phyloP scores from a whole-genome alignment of 1,139 yeast species.

The Candida freyschussii region DNA sequence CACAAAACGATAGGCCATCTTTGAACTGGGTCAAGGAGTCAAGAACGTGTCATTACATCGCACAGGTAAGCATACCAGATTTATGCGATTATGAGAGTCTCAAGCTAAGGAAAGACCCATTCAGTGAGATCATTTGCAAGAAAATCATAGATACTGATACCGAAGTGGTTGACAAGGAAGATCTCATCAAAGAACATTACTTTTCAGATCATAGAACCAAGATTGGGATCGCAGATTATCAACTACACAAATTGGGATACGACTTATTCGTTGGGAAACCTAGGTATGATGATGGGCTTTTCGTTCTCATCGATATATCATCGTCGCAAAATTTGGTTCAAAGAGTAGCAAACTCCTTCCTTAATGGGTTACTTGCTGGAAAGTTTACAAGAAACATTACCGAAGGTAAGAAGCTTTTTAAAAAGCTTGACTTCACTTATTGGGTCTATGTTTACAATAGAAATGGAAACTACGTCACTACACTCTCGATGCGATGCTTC shows the following conservation, averaged over 20 bases:
- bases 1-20: slow-evolving; percentile 28
- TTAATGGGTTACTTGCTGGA: no score
- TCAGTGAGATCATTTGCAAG: slow-evolving; percentile 41
- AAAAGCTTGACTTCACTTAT: neutral
- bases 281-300: neutral
- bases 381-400: no score
- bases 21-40: slow-evolving; percentile 54
- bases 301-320: slow-evolving; percentile 1
- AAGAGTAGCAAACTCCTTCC: no score
- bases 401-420: no score
- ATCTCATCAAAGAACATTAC: neutral
- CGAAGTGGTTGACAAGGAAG: neutral
- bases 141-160: slow-evolving; percentile 22
- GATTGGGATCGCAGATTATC: slow-evolving; percentile 4
- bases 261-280: slow-evolving; percentile 4
- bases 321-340: no score
- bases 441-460: slow-evolving; percentile 1
- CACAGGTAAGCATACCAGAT: slow-evolving; percentile 52
- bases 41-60: slow-evolving; percentile 66
- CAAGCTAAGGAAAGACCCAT: slow-evolving; percentile 35
- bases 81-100: slow-evolving; percentile 55
- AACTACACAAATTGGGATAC: slow-evolving; percentile 1
- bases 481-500: neutral
- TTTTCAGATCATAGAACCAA: neutral
- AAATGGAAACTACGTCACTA: neutral